Percentiles rank a stretch among this genome's conserved stretches.
Evolutionary conservation across 164 flowering plant genomes (phyloP).

Genomic region (Nelumbo lutea): DNA sequence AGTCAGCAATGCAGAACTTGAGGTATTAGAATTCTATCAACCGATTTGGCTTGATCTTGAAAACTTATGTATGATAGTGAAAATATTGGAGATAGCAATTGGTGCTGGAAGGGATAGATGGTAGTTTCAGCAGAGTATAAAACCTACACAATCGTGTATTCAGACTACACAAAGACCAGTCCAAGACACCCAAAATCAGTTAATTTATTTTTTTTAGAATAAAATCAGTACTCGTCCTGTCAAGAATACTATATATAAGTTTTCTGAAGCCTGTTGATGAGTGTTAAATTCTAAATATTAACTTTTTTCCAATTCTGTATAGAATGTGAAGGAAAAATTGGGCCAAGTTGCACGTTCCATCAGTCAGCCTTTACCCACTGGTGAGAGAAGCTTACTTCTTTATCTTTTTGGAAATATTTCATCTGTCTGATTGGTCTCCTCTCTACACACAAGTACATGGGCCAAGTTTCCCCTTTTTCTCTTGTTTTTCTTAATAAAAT

Average conservation of each 20-base stretch:
- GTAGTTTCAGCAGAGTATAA: background rate
- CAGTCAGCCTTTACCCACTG: conserved; percentile 32
- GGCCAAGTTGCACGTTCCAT: conserved; percentile 68
- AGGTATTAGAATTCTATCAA: conserved; percentile 39
- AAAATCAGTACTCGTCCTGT: background rate
- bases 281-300: background rate
- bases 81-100: background rate
- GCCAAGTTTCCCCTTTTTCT: too few relatives aligned
- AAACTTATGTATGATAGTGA: too few relatives aligned
- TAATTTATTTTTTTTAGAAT: too few relatives aligned
- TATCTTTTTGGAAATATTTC: background rate
- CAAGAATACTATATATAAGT: background rate
- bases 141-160: background rate
- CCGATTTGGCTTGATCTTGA: background rate
- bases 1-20: conserved; percentile 53
- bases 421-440: background rate
- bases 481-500: too few relatives aligned
- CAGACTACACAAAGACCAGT: background rate
- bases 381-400: conserved; percentile 28
- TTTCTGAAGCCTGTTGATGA: background rate
- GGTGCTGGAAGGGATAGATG: background rate
- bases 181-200: background rate
- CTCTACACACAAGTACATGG: background rate
- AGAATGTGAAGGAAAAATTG: conserved; percentile 72
- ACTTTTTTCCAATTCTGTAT: conserved; percentile 6